These are phyloP conservation scores for Corylus avellana DNA, from an alignment of 306 rosid genomes.

Conservation along the genomic window DNA sequence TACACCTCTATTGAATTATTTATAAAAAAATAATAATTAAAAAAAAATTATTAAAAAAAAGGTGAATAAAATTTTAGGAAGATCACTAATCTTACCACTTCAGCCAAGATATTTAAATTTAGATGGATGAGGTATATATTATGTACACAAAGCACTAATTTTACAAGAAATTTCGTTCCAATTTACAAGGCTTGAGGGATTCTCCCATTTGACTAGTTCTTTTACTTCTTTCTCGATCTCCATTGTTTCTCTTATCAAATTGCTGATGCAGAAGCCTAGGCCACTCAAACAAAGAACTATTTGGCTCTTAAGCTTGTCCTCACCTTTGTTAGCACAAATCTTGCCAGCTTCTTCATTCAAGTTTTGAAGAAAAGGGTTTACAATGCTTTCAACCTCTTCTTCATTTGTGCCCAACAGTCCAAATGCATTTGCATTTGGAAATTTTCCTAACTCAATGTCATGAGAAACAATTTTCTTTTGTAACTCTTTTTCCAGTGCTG, in stretches of 20 bases:
- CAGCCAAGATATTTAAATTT: not conserved
- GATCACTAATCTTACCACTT: too few species aligned
- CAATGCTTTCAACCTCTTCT: slow-evolving; percentile 37
- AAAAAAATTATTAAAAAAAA: too few species aligned
- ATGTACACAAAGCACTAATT: slow-evolving; percentile 18
- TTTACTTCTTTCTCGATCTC: slow-evolving; percentile 53
- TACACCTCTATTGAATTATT: too few species aligned
- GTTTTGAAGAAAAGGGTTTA: slow-evolving; percentile 48
- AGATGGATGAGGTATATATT: not conserved
- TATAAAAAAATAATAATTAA: too few species aligned
- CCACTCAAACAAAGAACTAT: slow-evolving; percentile 52
- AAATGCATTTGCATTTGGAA: slow-evolving; percentile 27
- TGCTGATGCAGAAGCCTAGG: slow-evolving; percentile 61
- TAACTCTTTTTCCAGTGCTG: slow-evolving; percentile 33
- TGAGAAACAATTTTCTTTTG: slow-evolving; percentile 25
- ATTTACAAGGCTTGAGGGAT: slow-evolving; percentile 42
- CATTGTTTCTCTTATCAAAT: slow-evolving; percentile 54
- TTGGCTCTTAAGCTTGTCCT: slow-evolving; percentile 50
- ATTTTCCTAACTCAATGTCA: slow-evolving; percentile 49
- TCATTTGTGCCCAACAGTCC: slow-evolving; percentile 34
- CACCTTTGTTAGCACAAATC: slow-evolving; percentile 31
- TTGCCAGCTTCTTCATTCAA: slow-evolving; percentile 46
- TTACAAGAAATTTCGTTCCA: slow-evolving; percentile 38
- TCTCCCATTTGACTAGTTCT: slow-evolving; percentile 62
- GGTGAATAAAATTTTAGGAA: too few species aligned